Conservation (phyloP, 73 alveolate species). For the Symbiodinium natans region DNA sequence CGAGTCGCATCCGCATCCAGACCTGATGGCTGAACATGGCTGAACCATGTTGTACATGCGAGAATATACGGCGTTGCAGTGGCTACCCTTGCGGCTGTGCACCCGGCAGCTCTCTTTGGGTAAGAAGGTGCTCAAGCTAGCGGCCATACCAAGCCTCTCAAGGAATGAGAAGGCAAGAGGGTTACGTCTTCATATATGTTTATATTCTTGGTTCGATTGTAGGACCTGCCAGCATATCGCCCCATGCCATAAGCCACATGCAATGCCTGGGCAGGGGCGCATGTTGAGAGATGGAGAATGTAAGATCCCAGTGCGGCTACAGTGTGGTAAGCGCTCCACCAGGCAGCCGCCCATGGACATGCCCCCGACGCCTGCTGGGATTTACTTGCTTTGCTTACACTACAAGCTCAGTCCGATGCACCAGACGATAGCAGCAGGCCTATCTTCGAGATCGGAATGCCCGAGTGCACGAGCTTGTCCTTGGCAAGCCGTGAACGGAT, state of each 20-base stretch:
- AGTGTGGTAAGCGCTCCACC: neutral
- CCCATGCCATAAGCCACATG: conserved; percentile 90
- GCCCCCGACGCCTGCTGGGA: conserved; percentile 43
- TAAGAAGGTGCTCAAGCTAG: conserved; percentile 57
- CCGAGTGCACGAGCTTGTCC: conserved; percentile 38
- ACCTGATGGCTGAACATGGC: neutral
- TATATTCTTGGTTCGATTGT: too few relatives aligned
- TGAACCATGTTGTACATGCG: neutral
- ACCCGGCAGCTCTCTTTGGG: conserved; percentile 47
- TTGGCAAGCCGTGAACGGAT: neutral
- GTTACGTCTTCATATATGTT: too few relatives aligned
- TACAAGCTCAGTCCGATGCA: neutral
- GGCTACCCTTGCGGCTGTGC: neutral
- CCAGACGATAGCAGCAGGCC: neutral
- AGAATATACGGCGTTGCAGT: too few relatives aligned
- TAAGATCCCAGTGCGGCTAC: neutral
- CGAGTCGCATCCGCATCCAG: conserved; percentile 16
- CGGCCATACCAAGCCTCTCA: conserved; percentile 54
- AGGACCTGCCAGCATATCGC: conserved; percentile 52
- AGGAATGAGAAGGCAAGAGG: too few relatives aligned
- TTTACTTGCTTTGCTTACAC: neutral
- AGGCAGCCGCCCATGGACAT: conserved; percentile 89
- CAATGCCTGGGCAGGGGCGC: conserved; percentile 41
- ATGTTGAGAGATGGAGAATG: neutral
- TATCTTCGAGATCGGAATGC: conserved; percentile 44